Conservation (phyloP, 2,329 filamentous ascomycete species). For the Penicillium sp. region DNA sequence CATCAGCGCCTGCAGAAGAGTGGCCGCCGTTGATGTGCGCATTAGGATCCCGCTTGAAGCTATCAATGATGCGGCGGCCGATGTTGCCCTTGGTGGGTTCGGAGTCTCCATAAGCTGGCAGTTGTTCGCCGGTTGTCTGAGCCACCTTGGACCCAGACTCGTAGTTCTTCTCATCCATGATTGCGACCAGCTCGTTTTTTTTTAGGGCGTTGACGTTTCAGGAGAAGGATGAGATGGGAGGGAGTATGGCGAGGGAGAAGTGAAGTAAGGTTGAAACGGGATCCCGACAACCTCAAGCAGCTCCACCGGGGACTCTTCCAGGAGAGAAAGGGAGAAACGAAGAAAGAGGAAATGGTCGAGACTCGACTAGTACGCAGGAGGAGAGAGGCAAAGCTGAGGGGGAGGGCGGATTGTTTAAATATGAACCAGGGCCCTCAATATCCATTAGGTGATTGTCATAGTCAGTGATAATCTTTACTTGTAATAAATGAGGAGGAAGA, state of each 20-base stretch:
- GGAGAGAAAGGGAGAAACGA: neutral
- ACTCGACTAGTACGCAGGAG: neutral
- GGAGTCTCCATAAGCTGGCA: constrained; percentile 42
- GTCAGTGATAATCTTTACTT: constrained; percentile 2
- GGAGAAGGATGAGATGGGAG: neutral
- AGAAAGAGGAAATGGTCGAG: neutral
- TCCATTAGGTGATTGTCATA: constrained; percentile 8
- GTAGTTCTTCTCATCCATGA: constrained; percentile 43
- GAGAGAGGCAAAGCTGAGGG: neutral
- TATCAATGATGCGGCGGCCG: constrained; percentile 45
- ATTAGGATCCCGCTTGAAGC: constrained; percentile 55
- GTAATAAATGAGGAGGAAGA: neutral
- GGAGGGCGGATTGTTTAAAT: constrained; percentile 10
- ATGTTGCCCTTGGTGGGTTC: constrained; percentile 31
- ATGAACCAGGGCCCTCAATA: constrained; percentile 7
- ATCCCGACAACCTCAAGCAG: neutral
- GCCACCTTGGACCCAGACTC: constrained; percentile 33
- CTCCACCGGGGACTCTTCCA: neutral
- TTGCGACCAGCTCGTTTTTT: constrained; percentile 1
- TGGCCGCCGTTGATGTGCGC: constrained; percentile 40
- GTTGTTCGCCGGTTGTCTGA: constrained; percentile 32
- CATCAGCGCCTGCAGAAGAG: constrained; percentile 56
- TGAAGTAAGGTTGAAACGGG: neutral
- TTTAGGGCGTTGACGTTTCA: neutral
- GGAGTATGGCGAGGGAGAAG: neutral